Evolutionary conservation across 2,329 filamentous ascomycete genomes (phyloP).

Genomic region (Fusarium torulosum): DNA sequence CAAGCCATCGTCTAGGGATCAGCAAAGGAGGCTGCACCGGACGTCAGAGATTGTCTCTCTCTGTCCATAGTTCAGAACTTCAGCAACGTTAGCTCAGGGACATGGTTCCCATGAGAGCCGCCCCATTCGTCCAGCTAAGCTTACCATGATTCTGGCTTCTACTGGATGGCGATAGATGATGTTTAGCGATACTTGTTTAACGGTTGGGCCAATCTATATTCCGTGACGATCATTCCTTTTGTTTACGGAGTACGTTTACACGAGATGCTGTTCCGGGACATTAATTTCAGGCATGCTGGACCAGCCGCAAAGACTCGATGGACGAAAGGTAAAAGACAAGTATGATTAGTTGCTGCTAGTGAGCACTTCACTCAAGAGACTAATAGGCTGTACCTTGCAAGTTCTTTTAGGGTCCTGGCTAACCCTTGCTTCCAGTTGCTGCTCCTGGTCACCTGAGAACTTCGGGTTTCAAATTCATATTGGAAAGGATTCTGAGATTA

Average conservation of each 20-base stretch:
- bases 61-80: background rate
- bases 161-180: background rate
- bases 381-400: slow-evolving; percentile 24
- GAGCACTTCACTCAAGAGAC: background rate
- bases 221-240: slow-evolving; percentile 12
- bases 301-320: background rate
- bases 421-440: slow-evolving; percentile 26
- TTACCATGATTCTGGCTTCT: slow-evolving; percentile 13
- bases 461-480: slow-evolving; percentile 25
- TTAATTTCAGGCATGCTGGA: background rate
- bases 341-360: background rate
- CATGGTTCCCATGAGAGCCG: slow-evolving; percentile 1
- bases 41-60: slow-evolving; percentile 20
- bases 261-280: slow-evolving; percentile 31
- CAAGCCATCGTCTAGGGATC: slow-evolving; percentile 43
- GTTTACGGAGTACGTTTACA: slow-evolving; percentile 5
- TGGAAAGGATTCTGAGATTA: slow-evolving; percentile 13
- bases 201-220: background rate
- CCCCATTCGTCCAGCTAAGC: slow-evolving; percentile 4
- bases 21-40: slow-evolving; percentile 36
- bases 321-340: background rate
- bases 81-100: slow-evolving; percentile 2
- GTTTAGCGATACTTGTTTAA: slow-evolving; percentile 4
- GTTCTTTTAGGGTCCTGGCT: slow-evolving; percentile 17
- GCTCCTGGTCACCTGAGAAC: slow-evolving; percentile 19